Base-by-base conservation (phyloP, 805 yeast genomes). In the Saccharomycopsis amapae region DNA sequence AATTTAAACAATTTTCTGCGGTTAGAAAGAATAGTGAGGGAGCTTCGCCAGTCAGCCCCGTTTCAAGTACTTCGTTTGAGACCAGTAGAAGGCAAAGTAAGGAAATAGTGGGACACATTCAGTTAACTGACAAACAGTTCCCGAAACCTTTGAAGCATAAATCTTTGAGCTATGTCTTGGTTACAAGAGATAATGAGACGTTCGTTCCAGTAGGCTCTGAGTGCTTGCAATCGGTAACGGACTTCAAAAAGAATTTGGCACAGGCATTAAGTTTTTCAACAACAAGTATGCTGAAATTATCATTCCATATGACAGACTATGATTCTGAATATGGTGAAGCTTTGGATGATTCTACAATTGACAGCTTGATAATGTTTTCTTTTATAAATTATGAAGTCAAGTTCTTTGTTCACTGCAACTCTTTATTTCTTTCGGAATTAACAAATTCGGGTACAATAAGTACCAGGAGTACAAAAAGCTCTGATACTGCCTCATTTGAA, bases 251-350 rank as follows among this genome's bases (percentile, higher is more conserved):
- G 2, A 55, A 57, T 9, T 51, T 79, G 15, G 58, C 70, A 0
- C 58, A 64, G 1, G 59, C 63, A 2, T 55, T 79, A 15, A 66
- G 58, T 12, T 47, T 69, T 18, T 53, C 41, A 20, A 53, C 55
- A 3, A 56, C 62, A 2, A 53, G 52, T 17, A 52, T 57, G 7
- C 45, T 54, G 5, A 58, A 59, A 10, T 44, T 62, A 26, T 58
- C 69, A 0, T 67, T 78, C 35, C 82, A 80, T 52, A 60, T 86
- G 50, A 82, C 95, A 0, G 95, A 86, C 43, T 76, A 79, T 58
- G 77, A 78, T 18, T 66, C 78, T 40, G 68, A 69, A 13, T 70
- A 73, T 24, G 90, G 88, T 24, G 72, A 65, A 4, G 67, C 78
- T 0, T 54, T 83, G 17, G 72, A 79, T 19, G 81, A 78, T 38